Conservation (phyloP, 495 filamentous ascomycete species). For the Podospora comata region DNA sequence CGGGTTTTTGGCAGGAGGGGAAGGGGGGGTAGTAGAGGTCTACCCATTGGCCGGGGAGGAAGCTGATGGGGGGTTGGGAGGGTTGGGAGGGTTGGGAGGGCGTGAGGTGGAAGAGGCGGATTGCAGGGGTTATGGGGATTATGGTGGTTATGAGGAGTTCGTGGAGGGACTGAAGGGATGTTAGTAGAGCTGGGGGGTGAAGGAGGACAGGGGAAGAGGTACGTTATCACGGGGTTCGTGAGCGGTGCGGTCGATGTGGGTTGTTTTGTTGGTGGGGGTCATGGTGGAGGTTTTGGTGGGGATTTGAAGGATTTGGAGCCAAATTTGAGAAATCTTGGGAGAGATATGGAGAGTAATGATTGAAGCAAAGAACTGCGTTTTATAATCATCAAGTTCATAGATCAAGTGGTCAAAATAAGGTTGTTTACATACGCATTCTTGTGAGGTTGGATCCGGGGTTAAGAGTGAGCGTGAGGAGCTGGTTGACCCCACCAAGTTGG, state of each 20-base stretch:
- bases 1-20: conserved; percentile 62
- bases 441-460: neutral
- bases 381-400: neutral
- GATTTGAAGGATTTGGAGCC: neutral
- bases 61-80: conserved; percentile 40
- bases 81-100: conserved; percentile 6
- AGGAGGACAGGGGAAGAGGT: neutral
- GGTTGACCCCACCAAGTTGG: neutral
- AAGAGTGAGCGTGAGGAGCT: neutral
- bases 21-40: conserved; percentile 73
- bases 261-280: conserved; percentile 23
- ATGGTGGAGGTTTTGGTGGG: neutral
- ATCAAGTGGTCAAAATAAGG: neutral
- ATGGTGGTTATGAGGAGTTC: conserved; percentile 36
- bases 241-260: conserved; percentile 64
- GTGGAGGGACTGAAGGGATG: conserved; percentile 39
- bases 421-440: neutral
- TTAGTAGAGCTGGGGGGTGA: conserved; percentile 13
- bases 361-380: neutral
- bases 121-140: conserved; percentile 33
- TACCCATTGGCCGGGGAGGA: conserved; percentile 87
- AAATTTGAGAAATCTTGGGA: neutral
- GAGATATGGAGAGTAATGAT: neutral
- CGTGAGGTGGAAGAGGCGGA: conserved; percentile 41
- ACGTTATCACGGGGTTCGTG: conserved; percentile 6